These are phyloP conservation scores for Nigrograna mackinnonii DNA, from an alignment of 2,329 filamentous ascomycete genomes.

Conservation along the genomic window DNA sequence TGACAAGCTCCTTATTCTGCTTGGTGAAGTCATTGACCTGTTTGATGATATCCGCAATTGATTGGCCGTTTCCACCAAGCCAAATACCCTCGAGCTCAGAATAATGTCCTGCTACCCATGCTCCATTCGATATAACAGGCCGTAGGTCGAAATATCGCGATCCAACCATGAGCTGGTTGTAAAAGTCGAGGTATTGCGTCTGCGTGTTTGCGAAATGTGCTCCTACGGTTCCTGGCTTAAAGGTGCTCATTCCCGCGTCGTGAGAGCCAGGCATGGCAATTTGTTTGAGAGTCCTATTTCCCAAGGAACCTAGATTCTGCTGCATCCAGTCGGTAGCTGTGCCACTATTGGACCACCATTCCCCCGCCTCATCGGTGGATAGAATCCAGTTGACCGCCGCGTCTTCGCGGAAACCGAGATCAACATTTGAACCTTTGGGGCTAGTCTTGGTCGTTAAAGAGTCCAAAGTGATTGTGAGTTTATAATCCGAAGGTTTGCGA, in stretches of 20 bases:
- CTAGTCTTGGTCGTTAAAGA: conserved; percentile 36
- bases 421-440: conserved; percentile 30
- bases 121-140: conserved; percentile 42
- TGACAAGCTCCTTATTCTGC: conserved; percentile 50
- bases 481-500: conserved; percentile 31
- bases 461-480: conserved; percentile 34
- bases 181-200: conserved; percentile 50
- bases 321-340: conserved; percentile 46
- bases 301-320: conserved; percentile 39
- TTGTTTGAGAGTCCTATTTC: conserved; percentile 47
- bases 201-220: conserved; percentile 48
- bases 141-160: conserved; percentile 55
- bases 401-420: conserved; percentile 40
- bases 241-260: conserved; percentile 53
- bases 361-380: conserved; percentile 36
- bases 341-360: conserved; percentile 40
- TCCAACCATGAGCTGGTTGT: conserved; percentile 50
- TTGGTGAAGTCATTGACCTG: conserved; percentile 40
- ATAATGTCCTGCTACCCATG: conserved; percentile 50
- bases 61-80: conserved; percentile 52
- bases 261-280: conserved; percentile 55
- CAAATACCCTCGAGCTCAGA: conserved; percentile 40
- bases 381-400: conserved; percentile 42
- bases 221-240: conserved; percentile 42
- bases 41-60: conserved; percentile 27